Conservation (phyloP, 352 stramenopile species). For the Phytopythium vexans region DNA sequence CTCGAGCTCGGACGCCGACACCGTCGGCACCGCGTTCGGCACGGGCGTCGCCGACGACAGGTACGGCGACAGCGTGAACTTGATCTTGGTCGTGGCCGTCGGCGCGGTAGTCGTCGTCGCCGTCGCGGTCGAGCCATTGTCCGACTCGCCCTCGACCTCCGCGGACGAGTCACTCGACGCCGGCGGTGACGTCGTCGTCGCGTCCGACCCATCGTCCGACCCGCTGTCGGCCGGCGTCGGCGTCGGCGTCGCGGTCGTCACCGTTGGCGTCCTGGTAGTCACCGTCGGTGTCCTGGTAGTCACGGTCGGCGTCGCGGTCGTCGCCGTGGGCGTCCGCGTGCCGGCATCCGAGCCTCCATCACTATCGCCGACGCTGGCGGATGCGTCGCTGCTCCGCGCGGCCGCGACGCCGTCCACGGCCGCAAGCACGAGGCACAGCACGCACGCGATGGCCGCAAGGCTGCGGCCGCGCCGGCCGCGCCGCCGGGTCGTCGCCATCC, state of each 20-base stretch:
- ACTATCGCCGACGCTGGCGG: slow-evolving; percentile 5
- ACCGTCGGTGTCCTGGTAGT: slow-evolving; percentile 10
- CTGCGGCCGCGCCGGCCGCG: slow-evolving; percentile 1
- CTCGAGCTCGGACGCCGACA: slow-evolving; percentile 4
- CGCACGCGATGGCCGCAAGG: background rate
- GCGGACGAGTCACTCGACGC: background rate
- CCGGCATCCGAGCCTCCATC: slow-evolving; percentile 9
- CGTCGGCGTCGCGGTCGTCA: slow-evolving; percentile 4
- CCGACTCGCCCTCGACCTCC: slow-evolving; percentile 2
- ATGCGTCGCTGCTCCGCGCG: slow-evolving; percentile 11
- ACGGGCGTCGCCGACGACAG: slow-evolving; percentile 26
- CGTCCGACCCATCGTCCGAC: slow-evolving; percentile 11
- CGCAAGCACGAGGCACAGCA: no score
- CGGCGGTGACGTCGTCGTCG: slow-evolving; percentile 4
- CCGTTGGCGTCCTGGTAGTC: slow-evolving; percentile 6
- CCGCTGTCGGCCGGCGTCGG: slow-evolving; percentile 5
- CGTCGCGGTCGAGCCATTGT: slow-evolving; percentile 6
- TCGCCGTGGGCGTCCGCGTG: slow-evolving; percentile 14
- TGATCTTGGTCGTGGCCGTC: slow-evolving; percentile 10
- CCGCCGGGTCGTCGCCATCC: background rate
- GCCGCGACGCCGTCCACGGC: slow-evolving; percentile 2
- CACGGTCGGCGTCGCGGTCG: slow-evolving; percentile 12
- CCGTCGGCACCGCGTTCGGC: slow-evolving; percentile 22
- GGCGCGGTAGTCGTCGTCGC: slow-evolving; percentile 15
- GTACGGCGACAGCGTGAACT: slow-evolving; percentile 31